Base-by-base conservation (phyloP, 2,329 filamentous ascomycete species). In the Xylaria sp. region DNA sequence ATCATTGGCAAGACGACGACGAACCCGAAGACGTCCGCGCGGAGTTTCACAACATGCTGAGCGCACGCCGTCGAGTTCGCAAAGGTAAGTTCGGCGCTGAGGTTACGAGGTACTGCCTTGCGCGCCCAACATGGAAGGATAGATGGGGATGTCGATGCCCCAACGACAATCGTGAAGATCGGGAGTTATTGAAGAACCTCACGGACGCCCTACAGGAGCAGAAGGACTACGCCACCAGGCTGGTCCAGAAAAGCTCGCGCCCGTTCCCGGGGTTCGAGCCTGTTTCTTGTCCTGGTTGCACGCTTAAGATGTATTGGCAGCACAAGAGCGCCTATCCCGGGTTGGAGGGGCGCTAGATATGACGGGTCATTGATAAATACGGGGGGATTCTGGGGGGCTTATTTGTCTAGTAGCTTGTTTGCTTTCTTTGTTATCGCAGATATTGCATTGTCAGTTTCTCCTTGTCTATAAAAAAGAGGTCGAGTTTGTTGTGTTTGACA, bases 1-100 rank as follows among this genome's bases (percentile, higher is more conserved):
- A 48, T 15, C 18, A 69, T 12, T 56, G 65, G 48, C 3, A 3
- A 3, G 28, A 25, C 6, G 62, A 60, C 5, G 50, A 70, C 12
- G 34, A 65, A 20, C 7, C 58, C 2, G 10, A 44, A 0, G 70
- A 73, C 18, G 52, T 69, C 0, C 12, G 8, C 0, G 65, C 51
- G 2, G 72, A 73, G 55, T 70, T 67, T 20, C 69, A 67, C 31
- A 73, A 73, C 55, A 73, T 73, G 65, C n/a, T 71, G 0, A 60
- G 65, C 2, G 72, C 72, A 34, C 72, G 72, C 1, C 70, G 72
- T 0, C 20, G 72, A 2, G 65, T 72, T 2, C 70, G 72, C 2
- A 73, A 73, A 48, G 25, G 61, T n/a, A 51, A 64, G 52, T 73
- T 72, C 10, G 72, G 72, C 0, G 10, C 23, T 1, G 9, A 41